phyloP scores from a whole-genome alignment of 495 filamentous ascomycete genomes.

The Hyaloscypha variabilis region DNA sequence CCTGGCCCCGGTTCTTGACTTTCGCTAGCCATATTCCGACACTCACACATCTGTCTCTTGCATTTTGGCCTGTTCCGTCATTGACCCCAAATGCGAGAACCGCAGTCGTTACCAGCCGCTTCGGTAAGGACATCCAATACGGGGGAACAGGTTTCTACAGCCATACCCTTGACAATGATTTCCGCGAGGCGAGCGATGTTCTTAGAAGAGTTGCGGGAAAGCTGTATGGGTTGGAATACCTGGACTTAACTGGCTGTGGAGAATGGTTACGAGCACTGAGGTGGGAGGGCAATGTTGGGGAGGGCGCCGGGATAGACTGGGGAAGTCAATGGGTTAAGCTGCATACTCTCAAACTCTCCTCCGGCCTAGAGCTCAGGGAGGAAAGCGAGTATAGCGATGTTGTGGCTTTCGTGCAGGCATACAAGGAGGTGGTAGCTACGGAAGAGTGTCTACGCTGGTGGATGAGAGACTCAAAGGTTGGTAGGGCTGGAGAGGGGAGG shows the following conservation, averaged over 20 bases:
- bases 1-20: conserved; percentile 68
- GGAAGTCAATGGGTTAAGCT: conserved; percentile 23
- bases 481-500: background rate
- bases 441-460: conserved; percentile 14
- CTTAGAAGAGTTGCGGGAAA: conserved; percentile 67
- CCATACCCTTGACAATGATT: conserved; percentile 64
- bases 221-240: conserved; percentile 73
- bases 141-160: conserved; percentile 69
- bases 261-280: conserved; percentile 70
- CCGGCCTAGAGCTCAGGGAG: conserved; percentile 6
- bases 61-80: conserved; percentile 78
- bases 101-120: conserved; percentile 51
- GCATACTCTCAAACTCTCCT: conserved; percentile 7
- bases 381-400: conserved; percentile 10
- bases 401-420: conserved; percentile 3
- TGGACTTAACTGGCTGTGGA: conserved; percentile 79
- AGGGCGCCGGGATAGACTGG: conserved; percentile 28
- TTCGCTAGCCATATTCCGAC: conserved; percentile 62
- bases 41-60: conserved; percentile 77
- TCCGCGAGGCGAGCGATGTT: conserved; percentile 68
- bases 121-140: conserved; percentile 53
- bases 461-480: conserved; percentile 9
- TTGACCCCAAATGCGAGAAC: conserved; percentile 55
- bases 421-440: conserved; percentile 9
- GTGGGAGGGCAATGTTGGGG: conserved; percentile 32